Evolutionary conservation across 2,329 filamentous ascomycete species (phyloP).

Genomic region (Lecanicillium sp.): DNA sequence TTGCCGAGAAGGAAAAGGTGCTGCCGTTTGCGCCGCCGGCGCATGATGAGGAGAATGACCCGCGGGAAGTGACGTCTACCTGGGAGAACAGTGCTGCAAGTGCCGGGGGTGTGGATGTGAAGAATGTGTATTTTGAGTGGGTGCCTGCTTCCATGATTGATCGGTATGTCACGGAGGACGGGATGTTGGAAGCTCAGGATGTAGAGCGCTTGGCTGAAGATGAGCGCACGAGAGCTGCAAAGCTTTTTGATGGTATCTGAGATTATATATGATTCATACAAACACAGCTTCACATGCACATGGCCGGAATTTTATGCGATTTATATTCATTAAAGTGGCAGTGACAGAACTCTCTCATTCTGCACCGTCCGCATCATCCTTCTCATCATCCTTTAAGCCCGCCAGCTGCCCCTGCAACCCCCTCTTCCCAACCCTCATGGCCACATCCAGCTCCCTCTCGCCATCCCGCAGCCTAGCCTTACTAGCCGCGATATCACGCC

Average conservation of each 20-base stretch:
- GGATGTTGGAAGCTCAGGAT: slow-evolving; percentile 30
- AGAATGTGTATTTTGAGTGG: slow-evolving; percentile 56
- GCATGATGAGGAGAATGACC: slow-evolving; percentile 39
- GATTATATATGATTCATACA: background rate
- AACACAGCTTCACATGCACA: background rate
- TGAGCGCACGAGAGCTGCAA: slow-evolving; percentile 26
- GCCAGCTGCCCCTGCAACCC: slow-evolving; percentile 56
- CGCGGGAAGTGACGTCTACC: slow-evolving; percentile 37
- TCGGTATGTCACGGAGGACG: slow-evolving; percentile 47
- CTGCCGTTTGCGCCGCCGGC: slow-evolving; percentile 32
- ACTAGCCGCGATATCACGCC: slow-evolving; percentile 51
- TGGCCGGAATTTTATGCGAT: background rate
- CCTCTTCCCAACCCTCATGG: slow-evolving; percentile 61
- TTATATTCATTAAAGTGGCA: background rate
- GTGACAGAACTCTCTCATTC: slow-evolving; percentile 10
- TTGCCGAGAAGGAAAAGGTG: slow-evolving; percentile 57
- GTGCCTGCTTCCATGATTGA: slow-evolving; percentile 42
- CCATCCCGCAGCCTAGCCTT: slow-evolving; percentile 57
- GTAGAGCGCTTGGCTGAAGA: slow-evolving; percentile 30
- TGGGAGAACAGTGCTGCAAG: slow-evolving; percentile 30
- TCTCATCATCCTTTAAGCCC: slow-evolving; percentile 18
- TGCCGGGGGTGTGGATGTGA: slow-evolving; percentile 23
- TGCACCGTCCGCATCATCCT: slow-evolving; percentile 12
- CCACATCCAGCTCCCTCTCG: slow-evolving; percentile 59
- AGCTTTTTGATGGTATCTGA: slow-evolving; percentile 36